Evolutionary conservation across 257 asterid species (phyloP), one percentile per base, ranked within the genome.

Genomic region (Solanum rostratum): DNA sequence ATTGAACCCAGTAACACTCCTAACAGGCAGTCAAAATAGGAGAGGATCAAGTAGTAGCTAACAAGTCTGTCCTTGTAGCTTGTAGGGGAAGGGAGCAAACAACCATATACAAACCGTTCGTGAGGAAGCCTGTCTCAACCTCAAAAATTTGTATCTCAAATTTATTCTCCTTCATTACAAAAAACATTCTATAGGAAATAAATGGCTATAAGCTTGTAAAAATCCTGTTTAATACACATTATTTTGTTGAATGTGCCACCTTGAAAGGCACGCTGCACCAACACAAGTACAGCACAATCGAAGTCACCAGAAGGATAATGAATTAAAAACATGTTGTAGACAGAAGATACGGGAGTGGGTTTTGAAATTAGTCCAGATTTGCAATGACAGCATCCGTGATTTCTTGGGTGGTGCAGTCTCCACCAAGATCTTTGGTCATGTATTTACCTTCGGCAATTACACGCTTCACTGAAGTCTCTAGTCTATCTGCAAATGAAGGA

Each of bases 401-500:
- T 89, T 96, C 92, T 91, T 95, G 98, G 85, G 98, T 95, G 86
- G 92, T 92, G 89, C 98, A 90, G 66, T 52, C 85, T 83, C 98
- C 98, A 20, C 99, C 98, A 7, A 95, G 97, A 93, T 96, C 97
- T 84, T 95, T 92, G 14, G 98, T 96, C 82, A 92, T 88, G 90
- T 87, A 87, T 90, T 87, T 89, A 82, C 97, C 98, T 30, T 91
- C 94, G 6, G 94, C 86, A 82, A 95, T 93, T 12, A 95, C 97
- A 3, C 91, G 91, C 87, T 91, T 95, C 85, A 96, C 99, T 1
- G 99, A 90, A 57, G 94, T 93, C 86, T 96, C 99, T 19, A 96
- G 90, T 71, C 99, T 87, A 88, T 96, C 98, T 30, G 98, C 97
- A 88, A 96, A 96, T 54, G 98, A 96, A 84, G 98, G 99, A 57